Percentiles rank a stretch among this genome's conserved stretches.
Evolutionary conservation across 139 green algal genomes (phyloP).

Genomic region (Auxenochlorella pyrenoidosa): DNA sequence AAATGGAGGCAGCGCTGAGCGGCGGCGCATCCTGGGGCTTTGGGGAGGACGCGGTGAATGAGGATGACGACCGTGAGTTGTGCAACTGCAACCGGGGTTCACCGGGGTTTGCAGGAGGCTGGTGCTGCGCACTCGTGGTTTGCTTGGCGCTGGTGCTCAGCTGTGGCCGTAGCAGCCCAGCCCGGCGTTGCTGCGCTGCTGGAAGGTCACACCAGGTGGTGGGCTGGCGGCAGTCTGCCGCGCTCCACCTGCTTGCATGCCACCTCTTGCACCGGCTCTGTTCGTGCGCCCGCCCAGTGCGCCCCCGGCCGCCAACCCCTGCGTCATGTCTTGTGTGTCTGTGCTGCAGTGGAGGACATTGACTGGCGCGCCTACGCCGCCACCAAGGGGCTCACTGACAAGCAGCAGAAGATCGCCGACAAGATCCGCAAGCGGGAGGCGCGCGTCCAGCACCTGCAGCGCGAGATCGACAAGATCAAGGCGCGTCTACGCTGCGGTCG

Average conservation of each 20-base stretch:
- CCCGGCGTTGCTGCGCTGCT: too few relatives aligned
- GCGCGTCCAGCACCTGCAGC: slow-evolving; percentile 80
- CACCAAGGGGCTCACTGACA: slow-evolving; percentile 80
- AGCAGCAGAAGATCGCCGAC: slow-evolving; percentile 89
- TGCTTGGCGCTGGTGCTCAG: too few relatives aligned
- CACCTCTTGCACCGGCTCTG: too few relatives aligned
- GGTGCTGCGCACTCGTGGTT: too few relatives aligned
- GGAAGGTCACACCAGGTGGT: too few relatives aligned
- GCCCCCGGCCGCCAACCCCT: too few relatives aligned
- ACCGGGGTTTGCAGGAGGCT: too few relatives aligned
- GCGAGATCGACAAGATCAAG: slow-evolving; percentile 83
- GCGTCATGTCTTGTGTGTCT: not conserved
- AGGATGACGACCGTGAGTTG: slow-evolving; percentile 40
- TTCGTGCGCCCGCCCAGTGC: too few relatives aligned
- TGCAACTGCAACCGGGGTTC: not conserved
- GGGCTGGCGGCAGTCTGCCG: too few relatives aligned
- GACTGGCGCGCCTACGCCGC: slow-evolving; percentile 74
- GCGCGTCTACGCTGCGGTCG: slow-evolving; percentile 6
- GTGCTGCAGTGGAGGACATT: slow-evolving; percentile 35
- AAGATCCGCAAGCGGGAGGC: slow-evolving; percentile 85
- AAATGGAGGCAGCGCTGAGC: slow-evolving; percentile 59
- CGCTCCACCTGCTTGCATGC: too few relatives aligned
- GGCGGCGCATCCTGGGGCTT: slow-evolving; percentile 67
- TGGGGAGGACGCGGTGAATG: slow-evolving; percentile 65
- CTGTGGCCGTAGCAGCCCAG: too few relatives aligned